A percentile compares a stretch with the other conserved stretches of the same genome.
Evolutionary conservation across 345 rosid species (phyloP).

Genomic region (Microthlaspi erraticum): DNA sequence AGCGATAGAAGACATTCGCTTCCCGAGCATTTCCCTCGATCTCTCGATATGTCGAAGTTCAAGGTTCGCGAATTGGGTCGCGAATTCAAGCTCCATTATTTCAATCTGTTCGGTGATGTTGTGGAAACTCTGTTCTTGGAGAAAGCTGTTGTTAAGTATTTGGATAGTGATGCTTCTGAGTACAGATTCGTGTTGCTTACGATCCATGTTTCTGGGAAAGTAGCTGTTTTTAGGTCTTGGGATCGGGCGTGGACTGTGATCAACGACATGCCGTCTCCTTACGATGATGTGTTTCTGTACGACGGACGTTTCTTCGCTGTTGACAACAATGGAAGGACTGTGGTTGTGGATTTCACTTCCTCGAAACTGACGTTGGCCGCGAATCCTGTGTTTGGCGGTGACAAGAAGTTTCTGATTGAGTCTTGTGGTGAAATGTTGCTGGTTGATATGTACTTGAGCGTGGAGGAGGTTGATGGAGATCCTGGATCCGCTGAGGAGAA

Average conservation of each 20-base stretch:
- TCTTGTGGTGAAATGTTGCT: constrained; percentile 72
- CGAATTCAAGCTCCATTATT: constrained; percentile 71
- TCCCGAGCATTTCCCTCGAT: constrained; percentile 54
- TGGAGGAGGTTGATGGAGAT: constrained; percentile 56
- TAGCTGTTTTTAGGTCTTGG: constrained; percentile 71
- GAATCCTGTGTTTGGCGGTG: constrained; percentile 73
- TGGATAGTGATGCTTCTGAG: constrained; percentile 33
- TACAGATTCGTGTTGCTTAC: constrained; percentile 72
- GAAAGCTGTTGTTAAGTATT: constrained; percentile 64
- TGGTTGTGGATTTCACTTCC: constrained; percentile 55
- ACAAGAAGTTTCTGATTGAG: constrained; percentile 87
- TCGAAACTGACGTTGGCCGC: constrained; percentile 47
- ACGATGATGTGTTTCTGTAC: constrained; percentile 75
- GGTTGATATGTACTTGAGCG: constrained; percentile 80
- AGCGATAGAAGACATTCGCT: constrained; percentile 45
- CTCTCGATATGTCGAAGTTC: constrained; percentile 52
- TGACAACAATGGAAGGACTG: constrained; percentile 71
- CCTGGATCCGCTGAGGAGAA: constrained; percentile 42
- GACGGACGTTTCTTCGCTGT: constrained; percentile 72
- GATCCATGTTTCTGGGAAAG: constrained; percentile 85
- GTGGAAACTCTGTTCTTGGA: constrained; percentile 67
- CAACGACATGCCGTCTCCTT: constrained; percentile 78
- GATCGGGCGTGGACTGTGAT: constrained; percentile 71
- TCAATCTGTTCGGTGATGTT: constrained; percentile 43
- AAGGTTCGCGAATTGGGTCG: constrained; percentile 61